Percentiles rank a stretch among this genome's conserved stretches.
Conservation (phyloP, 768 basidiomycete species). For the Naganishia randhawae region DNA sequence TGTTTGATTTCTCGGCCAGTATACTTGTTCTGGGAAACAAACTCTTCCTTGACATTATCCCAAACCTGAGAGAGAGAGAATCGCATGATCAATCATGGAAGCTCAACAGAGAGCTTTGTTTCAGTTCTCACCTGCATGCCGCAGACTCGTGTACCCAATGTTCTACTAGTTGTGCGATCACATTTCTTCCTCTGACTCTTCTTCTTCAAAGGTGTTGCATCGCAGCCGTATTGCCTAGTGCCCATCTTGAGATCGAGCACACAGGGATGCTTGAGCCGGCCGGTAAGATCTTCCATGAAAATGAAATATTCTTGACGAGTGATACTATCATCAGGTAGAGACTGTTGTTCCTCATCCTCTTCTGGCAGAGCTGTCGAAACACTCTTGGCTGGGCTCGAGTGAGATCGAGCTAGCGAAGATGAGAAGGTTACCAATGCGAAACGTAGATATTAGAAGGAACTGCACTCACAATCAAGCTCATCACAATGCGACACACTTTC, state of each 20-base stretch:
- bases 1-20: constrained; percentile 83
- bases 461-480: constrained; percentile 6
- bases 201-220: constrained; percentile 86
- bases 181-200: constrained; percentile 99
- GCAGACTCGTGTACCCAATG: constrained; percentile 86
- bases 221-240: constrained; percentile 96
- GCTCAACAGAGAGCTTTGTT: neutral
- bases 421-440: neutral
- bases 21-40: constrained; percentile 93
- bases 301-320: constrained; percentile 96
- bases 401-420: neutral
- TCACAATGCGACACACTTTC: constrained; percentile 22
- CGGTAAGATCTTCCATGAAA: constrained; percentile 97
- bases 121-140: constrained; percentile 85
- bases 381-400: constrained; percentile 5
- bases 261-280: constrained; percentile 81
- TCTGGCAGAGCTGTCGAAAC: neutral
- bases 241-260: constrained; percentile 99
- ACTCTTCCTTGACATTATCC: constrained; percentile 77
- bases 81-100: neutral
- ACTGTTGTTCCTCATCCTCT: constrained; percentile 1
- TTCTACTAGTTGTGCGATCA: constrained; percentile 86
- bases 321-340: constrained; percentile 45
- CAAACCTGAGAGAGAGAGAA: constrained; percentile 65
- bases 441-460: neutral